phyloP scores from a whole-genome alignment of 2,329 filamentous ascomycete species.

The Hymenoscyphus albidus region DNA sequence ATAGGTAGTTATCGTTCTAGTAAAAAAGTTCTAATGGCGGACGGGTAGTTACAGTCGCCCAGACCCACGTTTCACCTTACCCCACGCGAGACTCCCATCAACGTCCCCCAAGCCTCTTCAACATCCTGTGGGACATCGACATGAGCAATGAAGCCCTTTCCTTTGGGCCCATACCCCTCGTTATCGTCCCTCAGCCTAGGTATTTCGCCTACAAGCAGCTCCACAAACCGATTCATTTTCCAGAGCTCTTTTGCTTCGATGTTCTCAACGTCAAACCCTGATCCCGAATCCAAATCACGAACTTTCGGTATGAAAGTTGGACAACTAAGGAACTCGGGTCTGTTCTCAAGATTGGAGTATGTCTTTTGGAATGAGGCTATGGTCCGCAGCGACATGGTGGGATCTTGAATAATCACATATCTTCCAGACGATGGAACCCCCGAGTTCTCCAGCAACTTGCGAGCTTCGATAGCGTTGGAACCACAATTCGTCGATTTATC shows the following conservation, averaged over 20 bases:
- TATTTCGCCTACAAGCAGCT: conserved; percentile 42
- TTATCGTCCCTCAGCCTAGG: conserved; percentile 41
- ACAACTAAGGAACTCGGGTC: conserved; percentile 32
- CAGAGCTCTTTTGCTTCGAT: conserved; percentile 34
- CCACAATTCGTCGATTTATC: conserved; percentile 45
- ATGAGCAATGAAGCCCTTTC: conserved; percentile 42
- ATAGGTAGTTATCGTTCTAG: too few species aligned
- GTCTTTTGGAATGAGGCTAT: conserved; percentile 40
- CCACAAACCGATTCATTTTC: conserved; percentile 39
- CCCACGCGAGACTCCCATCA: conserved; percentile 1
- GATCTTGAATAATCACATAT: conserved; percentile 42
- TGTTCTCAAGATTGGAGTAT: conserved; percentile 29
- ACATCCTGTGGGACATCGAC: conserved; percentile 38
- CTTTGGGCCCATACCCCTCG: conserved; percentile 42
- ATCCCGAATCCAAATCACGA: conserved; percentile 2
- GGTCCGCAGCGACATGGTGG: conserved; percentile 44
- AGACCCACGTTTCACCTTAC: not conserved
- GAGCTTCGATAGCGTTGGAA: conserved; percentile 40
- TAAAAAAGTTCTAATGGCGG: too few species aligned
- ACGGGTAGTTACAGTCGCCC: too few species aligned
- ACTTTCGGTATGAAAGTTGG: conserved; percentile 34
- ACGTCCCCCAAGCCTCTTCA: conserved; percentile 5
- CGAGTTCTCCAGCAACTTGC: conserved; percentile 35
- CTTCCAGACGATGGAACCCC: conserved; percentile 27
- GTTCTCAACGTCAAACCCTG: conserved; percentile 13